A percentile compares a stretch with the other conserved stretches of the same genome.
phyloP scores from a whole-genome alignment of 805 yeast genomes.

The Wickerhamia fluorescens region DNA sequence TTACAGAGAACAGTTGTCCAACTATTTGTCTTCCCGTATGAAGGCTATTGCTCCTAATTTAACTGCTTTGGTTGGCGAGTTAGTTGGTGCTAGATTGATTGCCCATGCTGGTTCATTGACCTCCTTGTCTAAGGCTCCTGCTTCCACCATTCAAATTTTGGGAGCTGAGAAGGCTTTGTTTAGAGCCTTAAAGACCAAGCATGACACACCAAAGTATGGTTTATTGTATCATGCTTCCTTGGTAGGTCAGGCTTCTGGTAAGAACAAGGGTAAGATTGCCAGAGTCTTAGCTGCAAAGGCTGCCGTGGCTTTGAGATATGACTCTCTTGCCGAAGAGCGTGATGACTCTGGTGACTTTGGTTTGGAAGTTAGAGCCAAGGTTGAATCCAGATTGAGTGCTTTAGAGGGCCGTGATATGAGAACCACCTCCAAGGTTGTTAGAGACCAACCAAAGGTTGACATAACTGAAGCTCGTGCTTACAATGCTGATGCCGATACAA shows the following conservation, averaged over 20 bases:
- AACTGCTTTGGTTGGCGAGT: slow-evolving; percentile 92
- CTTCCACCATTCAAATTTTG: slow-evolving; percentile 94
- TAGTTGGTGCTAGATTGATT: slow-evolving; percentile 96
- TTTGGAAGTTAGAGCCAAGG: slow-evolving; percentile 82
- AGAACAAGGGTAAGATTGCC: slow-evolving; percentile 98
- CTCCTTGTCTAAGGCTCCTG: slow-evolving; percentile 95
- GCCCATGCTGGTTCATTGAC: slow-evolving; percentile 95
- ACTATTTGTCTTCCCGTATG: slow-evolving; percentile 90
- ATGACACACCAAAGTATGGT: slow-evolving; percentile 98
- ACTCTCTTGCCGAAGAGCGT: slow-evolving; percentile 94
- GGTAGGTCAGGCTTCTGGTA: slow-evolving; percentile 97
- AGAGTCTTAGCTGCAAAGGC: slow-evolving; percentile 98
- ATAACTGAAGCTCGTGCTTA: slow-evolving; percentile 80
- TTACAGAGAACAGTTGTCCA: slow-evolving; percentile 92
- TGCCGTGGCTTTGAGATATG: slow-evolving; percentile 93
- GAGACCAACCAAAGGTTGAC: slow-evolving; percentile 81
- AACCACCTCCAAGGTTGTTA: slow-evolving; percentile 76
- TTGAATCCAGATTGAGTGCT: slow-evolving; percentile 89
- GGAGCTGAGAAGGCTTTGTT: slow-evolving; percentile 99
- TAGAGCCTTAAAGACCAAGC: slow-evolving; percentile 97
- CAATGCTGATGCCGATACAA: slow-evolving; percentile 92
- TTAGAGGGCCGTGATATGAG: slow-evolving; percentile 95
- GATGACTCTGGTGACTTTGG: slow-evolving; percentile 95
- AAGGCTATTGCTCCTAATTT: slow-evolving; percentile 98
- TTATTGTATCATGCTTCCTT: slow-evolving; percentile 92